Percentiles rank a stretch among this genome's conserved stretches.
Conservation (phyloP, 257 asterid genomes). For the Asclepias syriaca region DNA sequence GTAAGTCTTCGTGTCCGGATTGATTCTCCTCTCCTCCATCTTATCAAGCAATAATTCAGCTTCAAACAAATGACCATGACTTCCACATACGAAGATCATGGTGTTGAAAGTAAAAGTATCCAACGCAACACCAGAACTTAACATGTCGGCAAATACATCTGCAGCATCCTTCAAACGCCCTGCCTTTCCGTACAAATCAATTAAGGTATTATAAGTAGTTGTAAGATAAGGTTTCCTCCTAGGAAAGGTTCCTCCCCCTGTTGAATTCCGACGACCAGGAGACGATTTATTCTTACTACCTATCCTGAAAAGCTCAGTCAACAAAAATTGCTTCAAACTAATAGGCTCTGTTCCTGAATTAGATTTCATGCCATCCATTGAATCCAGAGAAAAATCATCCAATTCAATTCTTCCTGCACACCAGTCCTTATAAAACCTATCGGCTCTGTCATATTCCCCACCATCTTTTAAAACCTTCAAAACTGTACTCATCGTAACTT, state of each 20-base stretch:
- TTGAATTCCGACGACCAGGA: conserved; percentile 14
- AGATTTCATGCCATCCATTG: conserved; percentile 35
- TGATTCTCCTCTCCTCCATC: conserved; percentile 78
- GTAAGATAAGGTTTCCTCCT: conserved; percentile 56
- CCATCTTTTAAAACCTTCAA: conserved; percentile 86
- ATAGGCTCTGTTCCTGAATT: conserved; percentile 32
- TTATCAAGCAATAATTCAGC: conserved; percentile 68
- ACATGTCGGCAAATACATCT: conserved; percentile 67
- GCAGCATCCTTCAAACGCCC: conserved; percentile 81
- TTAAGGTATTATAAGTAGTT: conserved; percentile 78
- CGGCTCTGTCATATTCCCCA: conserved; percentile 58
- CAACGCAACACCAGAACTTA: conserved; percentile 64
- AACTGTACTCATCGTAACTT: conserved; percentile 89
- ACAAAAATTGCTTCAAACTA: conserved; percentile 69
- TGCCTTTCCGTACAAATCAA: conserved; percentile 91
- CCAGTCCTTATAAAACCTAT: conserved; percentile 74
- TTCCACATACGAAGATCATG: conserved; percentile 79
- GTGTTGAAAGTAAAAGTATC: conserved; percentile 84
- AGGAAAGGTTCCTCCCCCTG: conserved; percentile 30
- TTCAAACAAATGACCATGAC: conserved; percentile 68
- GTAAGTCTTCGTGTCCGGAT: conserved; percentile 82
- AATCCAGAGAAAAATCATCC: conserved; percentile 66
- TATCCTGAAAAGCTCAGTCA: conserved; percentile 75
- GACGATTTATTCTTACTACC: conserved; percentile 49
- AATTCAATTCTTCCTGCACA: conserved; percentile 60